Conservation (phyloP, 768 basidiomycete genomes). For the Xerocomus brunneocitrinus region DNA sequence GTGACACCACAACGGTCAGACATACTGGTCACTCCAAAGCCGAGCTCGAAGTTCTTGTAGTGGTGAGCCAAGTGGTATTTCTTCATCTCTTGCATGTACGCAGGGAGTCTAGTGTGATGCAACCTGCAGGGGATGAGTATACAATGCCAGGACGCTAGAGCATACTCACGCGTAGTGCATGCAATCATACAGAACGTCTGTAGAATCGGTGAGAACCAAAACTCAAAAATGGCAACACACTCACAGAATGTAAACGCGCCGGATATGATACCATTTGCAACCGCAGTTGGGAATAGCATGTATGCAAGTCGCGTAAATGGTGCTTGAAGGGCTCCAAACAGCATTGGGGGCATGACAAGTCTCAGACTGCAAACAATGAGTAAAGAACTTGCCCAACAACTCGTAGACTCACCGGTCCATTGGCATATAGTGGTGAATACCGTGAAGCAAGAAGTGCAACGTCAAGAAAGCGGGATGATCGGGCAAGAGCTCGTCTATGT, state of each 20-base stretch:
- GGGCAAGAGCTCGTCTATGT: constrained; percentile 83
- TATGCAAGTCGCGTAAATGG: constrained; percentile 90
- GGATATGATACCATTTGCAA: constrained; percentile 90
- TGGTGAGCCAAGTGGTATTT: constrained; percentile 97
- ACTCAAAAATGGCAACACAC: constrained; percentile 20
- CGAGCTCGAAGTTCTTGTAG: constrained; percentile 97
- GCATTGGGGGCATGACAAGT: constrained; percentile 91
- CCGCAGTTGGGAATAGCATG: constrained; percentile 69
- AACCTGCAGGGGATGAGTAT: constrained; percentile 39
- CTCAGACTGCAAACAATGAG: constrained; percentile 52
- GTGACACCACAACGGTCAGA: constrained; percentile 2
- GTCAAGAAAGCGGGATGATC: constrained; percentile 76
- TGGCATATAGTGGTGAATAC: constrained; percentile 95
- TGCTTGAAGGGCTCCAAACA: constrained; percentile 71
- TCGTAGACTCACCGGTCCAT: constrained; percentile 73
- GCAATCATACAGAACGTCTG: constrained; percentile 80
- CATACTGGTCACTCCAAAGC: constrained; percentile 92
- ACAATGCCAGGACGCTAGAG: neutral
- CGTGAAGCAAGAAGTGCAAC: constrained; percentile 90
- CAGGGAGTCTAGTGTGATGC: constrained; percentile 82
- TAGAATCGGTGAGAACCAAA: constrained; percentile 4
- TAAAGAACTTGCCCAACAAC: neutral
- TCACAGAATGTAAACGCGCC: constrained; percentile 73
- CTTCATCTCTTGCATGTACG: constrained; percentile 90
- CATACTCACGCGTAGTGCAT: constrained; percentile 87